Base-by-base conservation (phyloP, 768 basidiomycete genomes). In the Dacryopinax spathularia region DNA sequence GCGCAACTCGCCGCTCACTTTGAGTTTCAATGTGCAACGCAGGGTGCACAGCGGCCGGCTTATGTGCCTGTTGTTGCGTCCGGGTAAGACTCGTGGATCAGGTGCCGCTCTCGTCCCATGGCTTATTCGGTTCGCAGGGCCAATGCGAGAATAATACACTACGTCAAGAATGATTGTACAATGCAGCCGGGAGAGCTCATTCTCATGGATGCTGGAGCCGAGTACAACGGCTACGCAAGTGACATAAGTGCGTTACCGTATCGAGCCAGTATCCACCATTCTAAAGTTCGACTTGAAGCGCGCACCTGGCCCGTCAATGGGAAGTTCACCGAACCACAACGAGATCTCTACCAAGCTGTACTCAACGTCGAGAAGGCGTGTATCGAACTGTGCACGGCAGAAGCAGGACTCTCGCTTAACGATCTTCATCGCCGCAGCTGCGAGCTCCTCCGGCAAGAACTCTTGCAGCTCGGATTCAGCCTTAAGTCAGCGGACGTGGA, bases 41-140 rank as follows among this genome's bases (percentile, higher is more conserved):
- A 77, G 16, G 96, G 96, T 22, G 81, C 90, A 13, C 86, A 91
- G 69, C 81, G 94, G 37, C 82, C 85, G 59, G 94, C 96, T n/a
- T 99, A 99, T 71, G 94, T 99, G 1, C 96, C 96, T 13, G 96
- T 99, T 4, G 90, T 97, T 34, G 95, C 91, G 4, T 93, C 91
- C 1, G 96, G 96, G 89, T 89, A 73, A 66, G 64, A 67, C 27
- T 18, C 18, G 15, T n/a, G 34, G 1, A 33, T 15, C 2, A 16
- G 25, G 34, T 22, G 44, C 2, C n/a, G 18, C 25, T 15, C 15
- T 15, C 18, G 22, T 9, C 25, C 9, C 64, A 22, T 61, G n/a
- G 29, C 41, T 56, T 4, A 65, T 62, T 31, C 20, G 16, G 41
- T 4, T 27, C 39, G 27, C 64, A 94, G 91, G 31, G 80, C 88